Base-by-base conservation (phyloP, 176 grass and related monocot genomes). In the Phragmites australis region DNA sequence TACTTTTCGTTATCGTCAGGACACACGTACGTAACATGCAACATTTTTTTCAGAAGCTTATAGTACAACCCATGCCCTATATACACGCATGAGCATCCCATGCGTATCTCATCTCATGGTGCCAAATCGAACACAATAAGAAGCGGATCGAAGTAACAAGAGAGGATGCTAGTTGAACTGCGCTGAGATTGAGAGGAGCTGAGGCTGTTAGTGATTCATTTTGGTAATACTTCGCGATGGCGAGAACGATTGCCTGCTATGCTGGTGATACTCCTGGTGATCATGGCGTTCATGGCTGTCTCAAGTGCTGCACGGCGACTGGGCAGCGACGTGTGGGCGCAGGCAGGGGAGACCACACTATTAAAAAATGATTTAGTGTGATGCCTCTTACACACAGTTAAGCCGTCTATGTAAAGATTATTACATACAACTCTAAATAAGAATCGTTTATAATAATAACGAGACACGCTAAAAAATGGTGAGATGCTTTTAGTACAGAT, bases 21-120 rank as follows among this genome's bases (percentile, higher is more conserved):
- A 49, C 75, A 39, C 44, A 65, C 73, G 57, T 37, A 65, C 73
- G 57, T 37, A 62, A 46, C 15, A 46, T 12, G 70, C 69, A 52
- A 16, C 42, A 48, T 45, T 0, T 5, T 0, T 16, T 70, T 22
- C 30, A 34, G 47, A 34, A 30, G 1, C 41, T 77, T 17, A 47
- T 26, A 22, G 8, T 47, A 46, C 39, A 10, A 12, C 56, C 9
- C 19, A n/a, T 15, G 18, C 6, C 57, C 44, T 45, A 31, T 78
- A 49, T 64, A 78, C 49, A 49, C 29, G 46, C 58, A 27, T 30
- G 15, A 15, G n/a, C 31, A 17, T 8, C 48, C 46, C 69, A 72
- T 72, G 69, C 69, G 51, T 8, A 10, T 32, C 27, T 51, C 69
- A 72, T 32, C 69, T 72, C 46, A 51, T 5, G 3, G 27, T n/a